A percentile compares a stretch with the other conserved stretches of the same genome.
phyloP scores from a whole-genome alignment of 352 stramenopile species.

The Phytophthora foliorum region DNA sequence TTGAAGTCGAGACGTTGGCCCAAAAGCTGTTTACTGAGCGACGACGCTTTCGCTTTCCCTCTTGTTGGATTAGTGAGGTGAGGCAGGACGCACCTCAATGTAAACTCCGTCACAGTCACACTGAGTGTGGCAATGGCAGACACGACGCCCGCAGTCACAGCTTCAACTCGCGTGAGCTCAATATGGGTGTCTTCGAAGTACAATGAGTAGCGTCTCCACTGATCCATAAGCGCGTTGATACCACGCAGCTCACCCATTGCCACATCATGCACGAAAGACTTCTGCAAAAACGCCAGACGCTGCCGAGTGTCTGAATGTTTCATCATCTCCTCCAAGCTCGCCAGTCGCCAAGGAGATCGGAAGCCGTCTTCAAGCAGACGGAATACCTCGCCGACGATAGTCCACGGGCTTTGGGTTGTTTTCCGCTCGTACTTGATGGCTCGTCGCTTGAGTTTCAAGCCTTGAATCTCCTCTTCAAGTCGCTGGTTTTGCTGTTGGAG shows the following conservation, averaged over 20 bases:
- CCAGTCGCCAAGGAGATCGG: constrained; percentile 20
- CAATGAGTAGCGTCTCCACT: constrained; percentile 30
- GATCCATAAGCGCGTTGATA: constrained; percentile 23
- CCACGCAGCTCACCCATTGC: constrained; percentile 21
- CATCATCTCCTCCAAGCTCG: constrained; percentile 19
- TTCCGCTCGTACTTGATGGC: constrained; percentile 9
- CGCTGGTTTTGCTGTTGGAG: constrained; percentile 14
- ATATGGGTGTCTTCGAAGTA: constrained; percentile 27
- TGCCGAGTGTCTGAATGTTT: constrained; percentile 13
- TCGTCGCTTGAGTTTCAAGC: constrained; percentile 11
- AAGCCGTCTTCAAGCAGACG: constrained; percentile 24
- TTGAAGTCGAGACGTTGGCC: constrained; percentile 22
- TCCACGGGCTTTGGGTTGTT: constrained; percentile 28
- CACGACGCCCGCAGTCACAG: constrained; percentile 10
- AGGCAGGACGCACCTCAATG: constrained; percentile 17
- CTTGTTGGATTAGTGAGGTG: constrained; percentile 4
- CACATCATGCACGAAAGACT: constrained; percentile 15
- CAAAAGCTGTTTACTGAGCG: constrained; percentile 10
- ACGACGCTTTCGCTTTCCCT: not conserved
- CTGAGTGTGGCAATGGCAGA: constrained; percentile 16
- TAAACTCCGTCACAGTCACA: constrained; percentile 21
- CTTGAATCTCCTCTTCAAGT: constrained; percentile 26
- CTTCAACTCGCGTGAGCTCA: constrained; percentile 19
- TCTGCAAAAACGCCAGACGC: constrained; percentile 13
- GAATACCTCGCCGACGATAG: constrained; percentile 25